These are phyloP conservation scores for Cutaneotrichosporon cyanovorans DNA, from an alignment of 1,284 basidiomycete genomes.

Conservation along the genomic window DNA sequence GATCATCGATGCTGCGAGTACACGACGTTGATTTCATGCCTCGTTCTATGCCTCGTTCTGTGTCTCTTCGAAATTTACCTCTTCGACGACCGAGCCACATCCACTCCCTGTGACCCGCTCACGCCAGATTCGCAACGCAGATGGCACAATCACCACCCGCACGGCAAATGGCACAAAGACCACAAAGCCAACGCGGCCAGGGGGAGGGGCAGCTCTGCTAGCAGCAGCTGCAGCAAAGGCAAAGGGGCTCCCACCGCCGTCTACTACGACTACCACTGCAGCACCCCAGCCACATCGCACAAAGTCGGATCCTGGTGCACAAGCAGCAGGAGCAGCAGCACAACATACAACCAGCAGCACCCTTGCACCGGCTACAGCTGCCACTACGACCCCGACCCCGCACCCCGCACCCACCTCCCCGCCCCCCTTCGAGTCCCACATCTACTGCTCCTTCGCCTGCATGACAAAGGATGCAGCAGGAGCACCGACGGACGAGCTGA, in stretches of 20 bases:
- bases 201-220: background rate
- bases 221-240: background rate
- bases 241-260: background rate
- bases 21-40: too few species aligned
- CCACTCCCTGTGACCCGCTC: too few species aligned
- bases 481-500: slow-evolving; percentile 24
- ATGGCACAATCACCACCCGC: slow-evolving; percentile 39
- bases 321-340: slow-evolving; percentile 22
- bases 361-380: too few species aligned
- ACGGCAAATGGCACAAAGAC: slow-evolving; percentile 36
- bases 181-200: slow-evolving; percentile 26
- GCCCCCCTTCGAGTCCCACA: slow-evolving; percentile 25
- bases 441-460: slow-evolving; percentile 38
- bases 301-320: slow-evolving; percentile 38
- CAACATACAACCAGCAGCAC: slow-evolving; percentile 2
- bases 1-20: too few species aligned
- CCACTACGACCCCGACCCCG: background rate
- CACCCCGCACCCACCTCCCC: background rate
- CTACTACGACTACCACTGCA: background rate
- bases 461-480: slow-evolving; percentile 25
- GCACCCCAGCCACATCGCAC: slow-evolving; percentile 20
- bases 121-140: slow-evolving; percentile 38
- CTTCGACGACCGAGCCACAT: too few species aligned
- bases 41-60: too few species aligned
- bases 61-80: too few species aligned